phyloP scores from a whole-genome alignment of 805 yeast genomes.

The Lipomyces sp. region DNA sequence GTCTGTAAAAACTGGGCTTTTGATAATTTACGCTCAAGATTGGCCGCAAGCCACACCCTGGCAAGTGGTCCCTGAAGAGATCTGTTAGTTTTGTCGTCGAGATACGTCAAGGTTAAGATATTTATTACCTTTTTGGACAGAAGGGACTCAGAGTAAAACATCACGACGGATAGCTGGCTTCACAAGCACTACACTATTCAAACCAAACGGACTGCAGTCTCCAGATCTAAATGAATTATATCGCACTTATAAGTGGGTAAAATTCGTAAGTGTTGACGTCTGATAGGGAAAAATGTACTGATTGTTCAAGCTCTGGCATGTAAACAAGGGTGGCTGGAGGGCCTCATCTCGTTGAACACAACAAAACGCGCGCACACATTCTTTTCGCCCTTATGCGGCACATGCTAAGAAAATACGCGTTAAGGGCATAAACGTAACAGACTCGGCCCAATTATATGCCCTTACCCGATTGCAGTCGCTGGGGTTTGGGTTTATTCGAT shows the following conservation, averaged over 20 bases:
- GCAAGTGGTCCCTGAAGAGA: constrained; percentile 75
- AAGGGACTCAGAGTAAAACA: constrained; percentile 59
- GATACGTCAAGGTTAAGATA: neutral
- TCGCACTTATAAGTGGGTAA: neutral
- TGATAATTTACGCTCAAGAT: constrained; percentile 75
- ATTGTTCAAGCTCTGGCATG: neutral
- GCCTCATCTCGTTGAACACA: neutral
- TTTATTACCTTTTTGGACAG: constrained; percentile 53
- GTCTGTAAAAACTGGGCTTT: constrained; percentile 75
- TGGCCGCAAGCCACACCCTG: constrained; percentile 91
- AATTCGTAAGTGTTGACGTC: neutral
- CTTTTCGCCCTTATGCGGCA: constrained; percentile 8
- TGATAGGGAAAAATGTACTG: neutral
- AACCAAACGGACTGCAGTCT: neutral
- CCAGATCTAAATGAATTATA: neutral
- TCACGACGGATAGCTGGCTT: constrained; percentile 33
- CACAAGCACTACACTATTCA: neutral
- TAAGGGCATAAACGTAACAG: neutral
- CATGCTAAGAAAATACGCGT: neutral
- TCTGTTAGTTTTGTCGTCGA: neutral
- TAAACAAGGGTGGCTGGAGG: constrained; percentile 5
- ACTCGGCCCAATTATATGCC: neutral
- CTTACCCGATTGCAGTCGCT: neutral
- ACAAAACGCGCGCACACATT: neutral
- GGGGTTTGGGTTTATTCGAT: neutral